Evolutionary conservation across 805 yeast genomes (phyloP), one percentile per base, ranked within the genome.

Genomic region (Myxozyma sirexii): DNA sequence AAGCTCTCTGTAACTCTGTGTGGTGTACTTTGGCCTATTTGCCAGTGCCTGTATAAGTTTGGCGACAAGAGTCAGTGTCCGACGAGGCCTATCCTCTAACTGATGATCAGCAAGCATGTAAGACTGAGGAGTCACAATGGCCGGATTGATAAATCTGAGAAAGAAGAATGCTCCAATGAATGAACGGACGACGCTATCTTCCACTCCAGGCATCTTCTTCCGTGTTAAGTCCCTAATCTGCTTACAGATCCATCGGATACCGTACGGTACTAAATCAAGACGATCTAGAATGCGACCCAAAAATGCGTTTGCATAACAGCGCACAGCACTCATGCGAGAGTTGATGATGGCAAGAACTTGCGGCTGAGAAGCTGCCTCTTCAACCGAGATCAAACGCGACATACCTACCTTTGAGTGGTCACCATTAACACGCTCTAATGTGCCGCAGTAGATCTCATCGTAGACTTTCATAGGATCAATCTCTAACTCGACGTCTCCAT

Each of bases 31-130:
- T 0, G 96, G 80, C 29, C 90, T 92, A 71, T 92, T 93, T 0
- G 96, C 97, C 76, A 92, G 82, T 65, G 87, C 83, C 74, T 93
- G 98, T 21, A 93, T 75, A 19, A 88, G 85, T 68, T 90, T 89
- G 1, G 96, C 97, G 35, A 92, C 72, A 56, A 88, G 84, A 61
- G 92, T 84, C 52, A 89, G 79, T 0, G 90, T 82, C 64, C 96
- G 80, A 62, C 90, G 78, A 3, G 78, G 77, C 15, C 70, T 71
- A 55, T 75, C 75, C 2, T 82, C 68, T 1, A 76, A 77, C 23
- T 63, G 59, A 44, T 59, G 67, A 47, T 74, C 75, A 10, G 76
- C 70, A 23, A 77, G 68, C 69, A 69, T 70, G 64, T 74, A 79
- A 5, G 86, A 79, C 58, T 89, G 96, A 0, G 97, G 97, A 35